Percentiles rank a stretch among this genome's conserved stretches.
phyloP scores from a whole-genome alignment of 768 basidiomycete species.

The Cyclocybe cylindracea region DNA sequence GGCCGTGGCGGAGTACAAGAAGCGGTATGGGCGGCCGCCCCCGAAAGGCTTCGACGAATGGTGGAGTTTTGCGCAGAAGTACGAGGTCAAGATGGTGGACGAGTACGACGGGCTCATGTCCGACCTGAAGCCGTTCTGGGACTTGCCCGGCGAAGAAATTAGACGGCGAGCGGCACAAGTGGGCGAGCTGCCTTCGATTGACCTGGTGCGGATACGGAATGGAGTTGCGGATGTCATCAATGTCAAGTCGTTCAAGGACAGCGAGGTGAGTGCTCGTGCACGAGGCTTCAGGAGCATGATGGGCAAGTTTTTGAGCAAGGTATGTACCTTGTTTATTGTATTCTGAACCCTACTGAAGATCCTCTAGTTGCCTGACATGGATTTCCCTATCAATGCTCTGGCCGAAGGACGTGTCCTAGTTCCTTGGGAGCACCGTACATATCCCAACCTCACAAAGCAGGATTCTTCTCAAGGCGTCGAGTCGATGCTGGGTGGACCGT shows the following conservation, averaged over 20 bases:
- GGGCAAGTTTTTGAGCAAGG: conserved; percentile 64
- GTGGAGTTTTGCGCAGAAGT: conserved; percentile 78
- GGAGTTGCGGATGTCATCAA: conserved; percentile 64
- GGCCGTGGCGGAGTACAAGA: conserved; percentile 82
- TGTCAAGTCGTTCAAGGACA: conserved; percentile 57
- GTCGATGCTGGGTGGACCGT: conserved; percentile 59
- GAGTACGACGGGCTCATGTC: conserved; percentile 83
- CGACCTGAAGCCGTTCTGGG: conserved; percentile 88
- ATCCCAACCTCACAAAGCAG: conserved; percentile 66
- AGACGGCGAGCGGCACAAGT: conserved; percentile 64
- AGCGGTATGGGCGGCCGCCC: conserved; percentile 75
- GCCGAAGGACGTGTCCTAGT: conserved; percentile 93
- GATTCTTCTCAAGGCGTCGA: conserved; percentile 51
- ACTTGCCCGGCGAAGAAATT: conserved; percentile 70
- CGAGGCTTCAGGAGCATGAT: conserved; percentile 78
- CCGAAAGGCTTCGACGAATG: conserved; percentile 91
- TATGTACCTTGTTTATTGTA: conserved; percentile 28
- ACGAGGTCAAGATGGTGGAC: conserved; percentile 80
- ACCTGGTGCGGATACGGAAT: conserved; percentile 76
- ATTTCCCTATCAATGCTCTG: conserved; percentile 91
- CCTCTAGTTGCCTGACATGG: conserved; percentile 84
- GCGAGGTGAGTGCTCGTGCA: conserved; percentile 77
- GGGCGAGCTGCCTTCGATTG: conserved; percentile 79
- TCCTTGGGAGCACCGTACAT: conserved; percentile 84
- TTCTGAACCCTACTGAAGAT: conserved; percentile 2